Conservation (phyloP, 2,329 filamentous ascomycete genomes). For the Nemania diffusa region DNA sequence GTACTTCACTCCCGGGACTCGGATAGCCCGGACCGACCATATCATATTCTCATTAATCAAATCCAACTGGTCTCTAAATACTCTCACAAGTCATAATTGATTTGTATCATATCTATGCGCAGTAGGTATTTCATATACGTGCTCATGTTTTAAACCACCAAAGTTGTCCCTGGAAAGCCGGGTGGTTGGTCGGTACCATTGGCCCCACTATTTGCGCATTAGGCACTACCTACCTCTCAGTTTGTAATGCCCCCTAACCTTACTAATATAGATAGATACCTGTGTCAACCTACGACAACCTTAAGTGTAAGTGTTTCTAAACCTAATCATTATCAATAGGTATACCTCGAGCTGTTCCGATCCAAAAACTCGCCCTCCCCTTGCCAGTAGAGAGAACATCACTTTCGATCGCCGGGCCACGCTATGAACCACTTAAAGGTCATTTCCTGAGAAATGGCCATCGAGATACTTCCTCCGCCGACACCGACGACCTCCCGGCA, state of each 20-base stretch:
- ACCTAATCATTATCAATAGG: neutral
- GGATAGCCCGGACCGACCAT: constrained; percentile 28
- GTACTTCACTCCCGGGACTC: constrained; percentile 2
- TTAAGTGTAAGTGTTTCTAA: neutral
- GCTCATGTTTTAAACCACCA: neutral
- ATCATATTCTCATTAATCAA: too few relatives aligned
- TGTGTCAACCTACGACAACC: neutral
- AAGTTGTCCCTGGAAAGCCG: neutral
- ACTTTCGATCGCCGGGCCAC: neutral
- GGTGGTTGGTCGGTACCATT: too few relatives aligned
- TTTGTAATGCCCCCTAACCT: too few relatives aligned
- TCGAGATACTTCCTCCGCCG: neutral
- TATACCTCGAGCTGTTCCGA: neutral
- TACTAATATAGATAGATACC: too few relatives aligned
- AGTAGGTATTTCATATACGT: neutral
- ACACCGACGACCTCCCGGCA: neutral
- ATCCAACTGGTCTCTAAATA: too few relatives aligned
- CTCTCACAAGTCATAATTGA: neutral
- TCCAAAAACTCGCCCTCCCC: neutral
- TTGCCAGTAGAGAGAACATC: neutral
- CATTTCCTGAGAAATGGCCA: neutral
- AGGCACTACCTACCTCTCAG: neutral
- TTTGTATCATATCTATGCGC: too few relatives aligned
- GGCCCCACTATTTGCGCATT: too few relatives aligned
- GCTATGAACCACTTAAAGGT: neutral